Evolutionary conservation across 805 yeast genomes (phyloP).

Genomic region (Torulaspora quercuum): DNA sequence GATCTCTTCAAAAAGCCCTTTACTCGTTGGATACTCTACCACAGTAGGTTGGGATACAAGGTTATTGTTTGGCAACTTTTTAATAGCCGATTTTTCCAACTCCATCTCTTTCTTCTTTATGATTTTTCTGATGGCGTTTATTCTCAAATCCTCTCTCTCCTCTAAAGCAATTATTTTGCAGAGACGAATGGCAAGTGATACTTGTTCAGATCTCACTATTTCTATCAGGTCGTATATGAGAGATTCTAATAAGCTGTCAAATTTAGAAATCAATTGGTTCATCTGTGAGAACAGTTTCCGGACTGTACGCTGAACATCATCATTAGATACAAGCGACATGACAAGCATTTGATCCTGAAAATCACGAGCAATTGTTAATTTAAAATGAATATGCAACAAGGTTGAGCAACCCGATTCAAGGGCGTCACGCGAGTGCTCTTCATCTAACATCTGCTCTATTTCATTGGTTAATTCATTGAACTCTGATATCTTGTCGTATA

Average conservation of each 20-base stretch:
- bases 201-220: constrained; percentile 64
- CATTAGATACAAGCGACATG: constrained; percentile 51
- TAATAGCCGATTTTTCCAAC: constrained; percentile 27
- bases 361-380: constrained; percentile 67
- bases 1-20: constrained; percentile 38
- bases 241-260: constrained; percentile 60
- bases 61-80: constrained; percentile 29
- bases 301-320: constrained; percentile 69
- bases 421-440: constrained; percentile 34
- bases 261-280: constrained; percentile 47
- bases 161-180: constrained; percentile 79
- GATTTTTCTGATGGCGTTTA: constrained; percentile 36
- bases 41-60: constrained; percentile 14
- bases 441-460: constrained; percentile 52
- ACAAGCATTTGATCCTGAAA: constrained; percentile 67
- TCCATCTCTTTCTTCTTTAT: constrained; percentile 33
- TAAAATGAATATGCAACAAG: constrained; percentile 64
- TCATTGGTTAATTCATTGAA: constrained; percentile 50
- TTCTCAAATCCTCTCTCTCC: constrained; percentile 69
- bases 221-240: constrained; percentile 71
- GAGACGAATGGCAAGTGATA: constrained; percentile 62
- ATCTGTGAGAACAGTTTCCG: constrained; percentile 38
- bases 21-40: constrained; percentile 32
- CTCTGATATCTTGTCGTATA: constrained; percentile 58
- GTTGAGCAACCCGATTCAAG: constrained; percentile 47